phyloP scores from a whole-genome alignment of 2,329 filamentous ascomycete species.

The Pseudopyrenochaeta lycopersici region DNA sequence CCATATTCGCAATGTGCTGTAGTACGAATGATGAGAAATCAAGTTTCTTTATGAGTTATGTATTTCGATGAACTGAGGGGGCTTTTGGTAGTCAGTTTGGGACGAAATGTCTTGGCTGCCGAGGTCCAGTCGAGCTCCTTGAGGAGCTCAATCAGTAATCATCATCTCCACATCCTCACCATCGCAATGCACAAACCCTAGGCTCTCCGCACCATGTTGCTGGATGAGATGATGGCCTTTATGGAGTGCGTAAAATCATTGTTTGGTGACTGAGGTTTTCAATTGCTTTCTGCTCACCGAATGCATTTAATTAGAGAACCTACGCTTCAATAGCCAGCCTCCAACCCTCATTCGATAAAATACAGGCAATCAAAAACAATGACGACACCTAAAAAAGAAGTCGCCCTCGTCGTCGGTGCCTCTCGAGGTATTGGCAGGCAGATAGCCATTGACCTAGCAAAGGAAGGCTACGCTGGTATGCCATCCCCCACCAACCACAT shows the following conservation, averaged over 20 bases:
- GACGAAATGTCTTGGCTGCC: slow-evolving; percentile 29
- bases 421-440: slow-evolving; percentile 84
- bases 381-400: slow-evolving; percentile 50
- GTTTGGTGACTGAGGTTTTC: slow-evolving; percentile 1
- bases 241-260: slow-evolving; percentile 1
- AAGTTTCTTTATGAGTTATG: neutral
- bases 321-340: neutral
- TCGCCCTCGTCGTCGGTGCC: slow-evolving; percentile 77
- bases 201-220: slow-evolving; percentile 1
- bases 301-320: neutral
- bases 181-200: slow-evolving; percentile 8
- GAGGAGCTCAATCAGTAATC: slow-evolving; percentile 29
- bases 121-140: slow-evolving; percentile 26
- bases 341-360: no score
- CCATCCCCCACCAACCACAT: neutral
- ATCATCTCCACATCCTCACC: slow-evolving; percentile 5
- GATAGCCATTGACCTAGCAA: slow-evolving; percentile 79
- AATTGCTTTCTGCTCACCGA: neutral
- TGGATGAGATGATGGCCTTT: neutral
- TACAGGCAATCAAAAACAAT: slow-evolving; percentile 7
- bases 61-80: neutral
- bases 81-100: slow-evolving; percentile 1
- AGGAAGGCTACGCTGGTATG: slow-evolving; percentile 73
- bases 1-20: slow-evolving; percentile 55
- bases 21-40: slow-evolving; percentile 22